Base-by-base conservation (phyloP, 352 stramenopile genomes). In the Phytopythium oedochilum region DNA sequence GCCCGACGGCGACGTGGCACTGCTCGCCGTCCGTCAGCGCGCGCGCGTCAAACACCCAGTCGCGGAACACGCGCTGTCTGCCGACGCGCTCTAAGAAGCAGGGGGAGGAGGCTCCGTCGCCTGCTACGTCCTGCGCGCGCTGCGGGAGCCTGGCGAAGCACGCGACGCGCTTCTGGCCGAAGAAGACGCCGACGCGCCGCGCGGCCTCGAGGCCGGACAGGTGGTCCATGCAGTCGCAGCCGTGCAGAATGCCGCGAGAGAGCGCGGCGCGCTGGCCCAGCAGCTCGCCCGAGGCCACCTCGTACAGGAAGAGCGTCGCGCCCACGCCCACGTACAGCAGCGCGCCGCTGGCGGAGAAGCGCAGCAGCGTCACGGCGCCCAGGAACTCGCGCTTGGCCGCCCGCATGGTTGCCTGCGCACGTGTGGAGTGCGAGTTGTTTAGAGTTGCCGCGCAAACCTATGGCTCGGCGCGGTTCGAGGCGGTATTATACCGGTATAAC, bases 1-100 rank as follows among this genome's bases (percentile, higher is more conserved):
- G 50, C 4, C 86, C 86, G n/a, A 94, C 65, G 10, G 76, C 86
- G 32, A 84, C 63, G 15, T 65, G 42, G 6, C 74, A 66, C 38
- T 75, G 71, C 14, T 44, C 45, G 22, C 53, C 52, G 18, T 60
- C 28, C 5, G 26, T 20, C 10, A 73, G 68, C 31, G 93, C 60
- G 38, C 83, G 80, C 54, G 83, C 80, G 60, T 93, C 84, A 22
- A 93, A 88, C 34, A 96, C 78, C 86, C 84, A 94, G 59, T 96
- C 82, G n/a, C 68, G 63, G 63, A 87, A 90, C 29, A 79, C 71
- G 59, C 85, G 88, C 20, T 69, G 57, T 45, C 70, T 78, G 44
- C 74, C 73, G 20, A 88, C 29, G 10, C 65, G 60, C 23, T 49
- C 20, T 9, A 87, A 40, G 42, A n/a, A 28, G 9, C 59, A n/a